Base-by-base conservation (phyloP, 768 basidiomycete species). In the Chalciporus pseudorubinellus region DNA sequence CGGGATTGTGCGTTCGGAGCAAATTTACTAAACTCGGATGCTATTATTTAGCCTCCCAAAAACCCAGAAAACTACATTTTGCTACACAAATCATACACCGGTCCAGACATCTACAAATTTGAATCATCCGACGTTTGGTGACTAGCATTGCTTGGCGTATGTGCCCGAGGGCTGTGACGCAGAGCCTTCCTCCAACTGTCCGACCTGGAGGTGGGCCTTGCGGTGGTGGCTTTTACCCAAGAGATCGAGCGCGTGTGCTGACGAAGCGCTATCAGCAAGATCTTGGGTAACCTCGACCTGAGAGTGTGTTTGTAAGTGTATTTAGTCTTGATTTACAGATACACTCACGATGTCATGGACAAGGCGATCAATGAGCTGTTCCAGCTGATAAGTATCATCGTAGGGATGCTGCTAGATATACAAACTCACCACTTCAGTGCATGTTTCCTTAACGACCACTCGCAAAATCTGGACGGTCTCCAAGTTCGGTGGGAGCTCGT, bases 241-340 rank as follows among this genome's bases (percentile, higher is more conserved):
- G 2, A 68, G 61, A 53, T 70, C 72, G n/a, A 89, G 72, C 0
- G 78, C 76, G 52, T 87, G 83, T 20, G 67, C 41, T 0, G 82
- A 68, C 9, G 80, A 78, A 42, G 72, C 74, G 29, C 73, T 58
- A 34, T 76, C 64, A 12, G 69, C 65, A 24, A 93, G 72, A 6
- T 74, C 69, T 61, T 88, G 80, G 0, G 85, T 87, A 24, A 89
- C 67, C 60, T 85, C 81, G 24, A 91, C 70, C 79, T 88, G 55
- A 40, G 21, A 51, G 2, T 18, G 7, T 4, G 26, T 21, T 18
- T 0, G 29, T 65, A 31, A 54, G 48, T 41, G 13, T 44, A 39
- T 34, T 21, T 42, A 31, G 29, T 13, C 41, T 42, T 47, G 41
- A 7, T 21, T 39, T 21, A 8, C 20, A 6, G 12, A 46, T 19